Evolutionary conservation across 2,329 filamentous ascomycete species (phyloP), one percentile per base, ranked within the genome.

Genomic region (Ophiostoma populinum): DNA sequence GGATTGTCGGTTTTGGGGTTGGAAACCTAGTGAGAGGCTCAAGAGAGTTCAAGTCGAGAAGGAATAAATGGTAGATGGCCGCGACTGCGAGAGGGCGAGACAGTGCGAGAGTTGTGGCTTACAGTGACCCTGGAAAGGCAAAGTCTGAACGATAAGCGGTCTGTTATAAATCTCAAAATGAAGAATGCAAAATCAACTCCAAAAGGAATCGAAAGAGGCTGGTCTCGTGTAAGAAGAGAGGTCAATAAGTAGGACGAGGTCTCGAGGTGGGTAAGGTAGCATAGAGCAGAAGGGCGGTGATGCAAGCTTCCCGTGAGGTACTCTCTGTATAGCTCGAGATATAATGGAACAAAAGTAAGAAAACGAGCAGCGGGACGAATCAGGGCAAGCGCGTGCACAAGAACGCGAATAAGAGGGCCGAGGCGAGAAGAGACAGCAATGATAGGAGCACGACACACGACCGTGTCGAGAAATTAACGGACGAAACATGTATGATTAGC

Each of bases 101-200:
- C 37, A 39, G 22, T 32, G 34, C 32, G 37, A 30, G 18, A 34
- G 34, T 39, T 39, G 37, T 39, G 37, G 30, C 34, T 39, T 36
- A 39, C 26, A 16, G 28, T 21, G 19, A 18, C 15, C n/a, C n/a
- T n/a, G n/a, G n/a, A n/a, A n/a, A n/a, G n/a, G n/a, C n/a, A n/a
- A n/a, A n/a, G n/a, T n/a, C n/a, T n/a, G n/a, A n/a, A n/a, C n/a
- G n/a, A n/a, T n/a, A n/a, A n/a, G n/a, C n/a, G n/a, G n/a, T n/a
- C n/a, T n/a, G n/a, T n/a, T n/a, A n/a, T n/a, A n/a, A n/a, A n/a
- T n/a, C n/a, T n/a, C n/a, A n/a, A n/a, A n/a, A n/a, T n/a, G n/a
- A n/a, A n/a, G n/a, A n/a, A n/a, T n/a, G n/a, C n/a, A n/a, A n/a
- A n/a, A n/a, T n/a, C n/a, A n/a, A n/a, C n/a, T n/a, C n/a, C n/a